phyloP scores from a whole-genome alignment of 2,329 filamentous ascomycete species.

The Penicillium sp. region DNA sequence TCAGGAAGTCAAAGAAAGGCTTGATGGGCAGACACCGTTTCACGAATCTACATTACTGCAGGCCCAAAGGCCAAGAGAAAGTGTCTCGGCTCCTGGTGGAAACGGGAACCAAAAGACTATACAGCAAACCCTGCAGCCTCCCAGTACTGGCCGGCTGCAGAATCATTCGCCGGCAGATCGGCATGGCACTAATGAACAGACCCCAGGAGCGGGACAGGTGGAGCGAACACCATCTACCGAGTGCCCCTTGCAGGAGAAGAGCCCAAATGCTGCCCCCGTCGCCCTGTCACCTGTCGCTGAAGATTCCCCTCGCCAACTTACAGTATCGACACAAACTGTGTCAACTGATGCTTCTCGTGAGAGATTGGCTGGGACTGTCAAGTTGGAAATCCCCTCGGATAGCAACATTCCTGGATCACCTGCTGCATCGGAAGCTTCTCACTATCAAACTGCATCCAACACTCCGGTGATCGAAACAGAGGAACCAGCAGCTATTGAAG shows the following conservation, averaged over 20 bases:
- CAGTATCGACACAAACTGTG: constrained; percentile 11
- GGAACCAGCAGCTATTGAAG: constrained; percentile 21
- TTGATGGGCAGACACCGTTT: constrained; percentile 20
- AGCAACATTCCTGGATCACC: constrained; percentile 29
- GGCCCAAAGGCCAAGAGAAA: constrained; percentile 25
- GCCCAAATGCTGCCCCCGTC: constrained; percentile 14
- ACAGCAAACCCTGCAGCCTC: constrained; percentile 29
- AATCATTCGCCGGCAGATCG: constrained; percentile 37
- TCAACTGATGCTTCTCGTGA: constrained; percentile 25
- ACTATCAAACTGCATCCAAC: constrained; percentile 46
- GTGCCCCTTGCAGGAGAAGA: constrained; percentile 16
- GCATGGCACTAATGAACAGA: constrained; percentile 34
- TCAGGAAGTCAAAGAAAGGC: constrained; percentile 22
- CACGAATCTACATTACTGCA: constrained; percentile 17
- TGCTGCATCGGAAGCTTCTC: constrained; percentile 40
- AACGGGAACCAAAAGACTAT: constrained; percentile 23
- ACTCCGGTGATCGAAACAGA: constrained; percentile 39
- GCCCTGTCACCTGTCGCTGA: constrained; percentile 29
- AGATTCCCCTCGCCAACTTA: constrained; percentile 24
- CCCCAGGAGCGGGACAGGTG: constrained; percentile 18
- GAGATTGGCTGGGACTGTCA: constrained; percentile 21
- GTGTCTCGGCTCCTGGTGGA: constrained; percentile 23
- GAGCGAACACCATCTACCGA: constrained; percentile 19
- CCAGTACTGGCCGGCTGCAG: constrained; percentile 21
- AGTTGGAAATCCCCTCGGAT: constrained; percentile 25